These are phyloP conservation scores for Phascolomyces articulosus DNA, from an alignment of 371 early-diverging fungal genomes.

Conservation along the genomic window DNA sequence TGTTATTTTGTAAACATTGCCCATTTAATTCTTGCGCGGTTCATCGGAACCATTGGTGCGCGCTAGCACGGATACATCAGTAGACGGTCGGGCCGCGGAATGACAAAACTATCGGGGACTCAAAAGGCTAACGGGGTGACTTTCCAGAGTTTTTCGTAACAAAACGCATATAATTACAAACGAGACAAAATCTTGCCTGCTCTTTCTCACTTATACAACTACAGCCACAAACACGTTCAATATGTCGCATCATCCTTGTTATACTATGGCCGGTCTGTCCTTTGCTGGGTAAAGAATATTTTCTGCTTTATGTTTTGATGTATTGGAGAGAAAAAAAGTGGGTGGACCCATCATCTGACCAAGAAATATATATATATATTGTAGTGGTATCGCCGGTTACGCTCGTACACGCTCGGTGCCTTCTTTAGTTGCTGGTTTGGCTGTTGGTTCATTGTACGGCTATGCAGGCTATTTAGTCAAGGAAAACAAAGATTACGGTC, in stretches of 20 bases:
- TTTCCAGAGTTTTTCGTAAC: background rate
- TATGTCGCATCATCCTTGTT: constrained; percentile 48
- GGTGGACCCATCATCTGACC: constrained; percentile 45
- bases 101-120: background rate
- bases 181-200: background rate
- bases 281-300: constrained; percentile 18
- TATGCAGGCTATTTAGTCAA: constrained; percentile 64
- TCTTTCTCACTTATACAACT: background rate
- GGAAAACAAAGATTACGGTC: constrained; percentile 68
- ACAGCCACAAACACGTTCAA: background rate
- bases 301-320: background rate
- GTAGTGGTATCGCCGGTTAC: constrained; percentile 67
- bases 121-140: background rate
- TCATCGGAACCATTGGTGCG: background rate
- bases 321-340: background rate
- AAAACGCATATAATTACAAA: background rate
- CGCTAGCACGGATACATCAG: background rate
- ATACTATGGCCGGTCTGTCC: constrained; percentile 50
- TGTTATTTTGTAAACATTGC: too few species aligned
- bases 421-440: constrained; percentile 68
- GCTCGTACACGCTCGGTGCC: constrained; percentile 59
- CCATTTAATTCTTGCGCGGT: background rate
- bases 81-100: background rate
- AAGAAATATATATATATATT: constrained; percentile 26
- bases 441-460: constrained; percentile 63